These are phyloP conservation scores for Nematocida minor DNA, from an alignment of 371 early-diverging fungal species.

Conservation along the genomic window DNA sequence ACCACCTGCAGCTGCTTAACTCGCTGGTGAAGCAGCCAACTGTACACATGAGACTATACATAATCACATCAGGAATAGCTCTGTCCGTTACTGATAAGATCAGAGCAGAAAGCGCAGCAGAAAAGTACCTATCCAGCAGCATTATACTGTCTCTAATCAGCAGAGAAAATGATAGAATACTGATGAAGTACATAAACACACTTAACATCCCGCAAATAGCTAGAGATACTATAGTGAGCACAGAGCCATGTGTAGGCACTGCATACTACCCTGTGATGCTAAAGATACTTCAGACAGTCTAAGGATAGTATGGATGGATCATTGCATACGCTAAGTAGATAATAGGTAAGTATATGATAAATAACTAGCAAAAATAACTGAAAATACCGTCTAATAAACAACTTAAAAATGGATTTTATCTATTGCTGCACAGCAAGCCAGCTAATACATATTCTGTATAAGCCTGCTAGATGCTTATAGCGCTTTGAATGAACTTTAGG, in stretches of 20 bases:
- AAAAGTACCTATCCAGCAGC: neutral
- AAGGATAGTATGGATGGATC: too few species aligned
- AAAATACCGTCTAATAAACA: too few species aligned
- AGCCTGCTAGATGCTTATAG: too few species aligned
- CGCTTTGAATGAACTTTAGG: conserved; percentile 7
- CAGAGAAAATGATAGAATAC: neutral
- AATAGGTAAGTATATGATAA: neutral
- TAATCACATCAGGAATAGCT: neutral
- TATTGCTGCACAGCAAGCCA: too few species aligned
- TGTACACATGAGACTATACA: neutral
- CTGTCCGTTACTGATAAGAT: neutral
- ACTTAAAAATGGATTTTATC: too few species aligned
- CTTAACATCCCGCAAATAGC: neutral
- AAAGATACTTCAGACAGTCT: too few species aligned
- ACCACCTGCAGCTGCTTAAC: neutral
- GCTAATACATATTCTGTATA: too few species aligned
- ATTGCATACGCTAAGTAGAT: neutral
- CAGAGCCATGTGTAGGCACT: neutral
- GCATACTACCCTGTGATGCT: neutral
- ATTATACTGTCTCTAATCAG: neutral
- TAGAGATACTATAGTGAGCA: neutral
- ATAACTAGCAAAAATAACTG: too few species aligned
- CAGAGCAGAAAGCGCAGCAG: neutral
- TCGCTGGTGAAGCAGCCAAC: neutral
- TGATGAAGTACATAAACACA: neutral